Conservation (phyloP, 2,329 filamentous ascomycete genomes). For the Calonectria fujianensis region DNA sequence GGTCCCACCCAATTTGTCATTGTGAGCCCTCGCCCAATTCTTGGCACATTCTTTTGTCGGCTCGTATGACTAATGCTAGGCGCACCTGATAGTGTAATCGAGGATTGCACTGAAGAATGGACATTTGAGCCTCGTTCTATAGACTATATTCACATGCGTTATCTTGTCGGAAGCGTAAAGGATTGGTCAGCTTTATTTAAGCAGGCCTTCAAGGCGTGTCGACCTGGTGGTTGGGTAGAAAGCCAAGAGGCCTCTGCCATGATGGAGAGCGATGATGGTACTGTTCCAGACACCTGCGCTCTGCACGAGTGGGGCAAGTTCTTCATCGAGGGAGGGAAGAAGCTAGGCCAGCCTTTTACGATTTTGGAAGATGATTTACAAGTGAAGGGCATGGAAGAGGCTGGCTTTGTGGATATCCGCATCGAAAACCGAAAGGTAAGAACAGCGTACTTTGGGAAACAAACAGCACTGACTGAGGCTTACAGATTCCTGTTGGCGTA, state of each 20-base stretch:
- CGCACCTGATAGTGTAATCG: constrained; percentile 36
- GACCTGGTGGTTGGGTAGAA: constrained; percentile 71
- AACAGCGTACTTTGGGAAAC: not conserved
- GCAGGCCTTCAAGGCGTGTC: constrained; percentile 70
- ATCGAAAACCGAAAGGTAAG: constrained; percentile 48
- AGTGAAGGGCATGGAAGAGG: constrained; percentile 48
- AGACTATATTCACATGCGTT: constrained; percentile 77
- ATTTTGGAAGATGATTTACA: constrained; percentile 49
- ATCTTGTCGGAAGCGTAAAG: constrained; percentile 73
- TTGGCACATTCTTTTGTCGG: not conserved
- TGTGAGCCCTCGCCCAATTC: constrained; percentile 36
- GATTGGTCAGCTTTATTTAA: constrained; percentile 74
- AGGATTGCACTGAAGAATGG: constrained; percentile 59
- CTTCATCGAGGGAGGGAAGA: constrained; percentile 56
- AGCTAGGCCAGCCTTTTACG: constrained; percentile 56
- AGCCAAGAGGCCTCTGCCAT: constrained; percentile 56
- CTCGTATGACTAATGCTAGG: fast-evolving
- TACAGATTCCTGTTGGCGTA: constrained; percentile 32
- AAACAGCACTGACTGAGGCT: not conserved
- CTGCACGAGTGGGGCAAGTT: constrained; percentile 56
- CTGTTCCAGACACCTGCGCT: constrained; percentile 53
- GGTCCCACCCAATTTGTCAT: constrained; percentile 68
- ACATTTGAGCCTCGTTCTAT: constrained; percentile 61
- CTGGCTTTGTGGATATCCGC: constrained; percentile 47
- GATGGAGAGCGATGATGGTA: constrained; percentile 58